Conservation (phyloP, 768 basidiomycete species). For the Pleurotus platypus region DNA sequence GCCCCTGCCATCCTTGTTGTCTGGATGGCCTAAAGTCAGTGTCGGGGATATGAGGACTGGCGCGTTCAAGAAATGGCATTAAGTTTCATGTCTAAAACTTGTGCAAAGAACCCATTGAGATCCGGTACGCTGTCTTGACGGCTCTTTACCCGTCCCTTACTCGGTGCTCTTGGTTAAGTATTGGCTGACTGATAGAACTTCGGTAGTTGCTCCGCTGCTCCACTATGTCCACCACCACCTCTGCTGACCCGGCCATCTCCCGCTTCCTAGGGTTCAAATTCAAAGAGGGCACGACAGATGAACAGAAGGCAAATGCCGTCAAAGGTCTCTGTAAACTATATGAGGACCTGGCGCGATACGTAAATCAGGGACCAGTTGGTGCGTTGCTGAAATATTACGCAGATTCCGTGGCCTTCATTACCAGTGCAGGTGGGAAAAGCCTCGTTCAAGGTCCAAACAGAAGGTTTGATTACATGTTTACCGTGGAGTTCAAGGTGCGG, state of each 20-base stretch:
- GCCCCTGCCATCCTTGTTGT: no score
- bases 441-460: background rate
- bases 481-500: background rate
- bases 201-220: background rate
- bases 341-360: background rate
- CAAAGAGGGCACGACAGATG: background rate
- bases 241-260: background rate
- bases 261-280: background rate
- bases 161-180: no score
- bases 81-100: no score
- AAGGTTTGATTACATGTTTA: background rate
- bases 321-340: background rate
- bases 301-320: background rate
- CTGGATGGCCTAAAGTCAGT: no score
- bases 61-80: no score
- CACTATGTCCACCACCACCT: background rate
- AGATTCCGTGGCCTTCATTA: no score
- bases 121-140: no score
- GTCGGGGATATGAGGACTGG: no score
- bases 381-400: background rate
- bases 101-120: no score
- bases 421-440: background rate
- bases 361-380: background rate
- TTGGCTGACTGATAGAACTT: no score
- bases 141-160: no score